phyloP scores from a whole-genome alignment of 306 rosid genomes.

The Dalbergia cochinchinensis region DNA sequence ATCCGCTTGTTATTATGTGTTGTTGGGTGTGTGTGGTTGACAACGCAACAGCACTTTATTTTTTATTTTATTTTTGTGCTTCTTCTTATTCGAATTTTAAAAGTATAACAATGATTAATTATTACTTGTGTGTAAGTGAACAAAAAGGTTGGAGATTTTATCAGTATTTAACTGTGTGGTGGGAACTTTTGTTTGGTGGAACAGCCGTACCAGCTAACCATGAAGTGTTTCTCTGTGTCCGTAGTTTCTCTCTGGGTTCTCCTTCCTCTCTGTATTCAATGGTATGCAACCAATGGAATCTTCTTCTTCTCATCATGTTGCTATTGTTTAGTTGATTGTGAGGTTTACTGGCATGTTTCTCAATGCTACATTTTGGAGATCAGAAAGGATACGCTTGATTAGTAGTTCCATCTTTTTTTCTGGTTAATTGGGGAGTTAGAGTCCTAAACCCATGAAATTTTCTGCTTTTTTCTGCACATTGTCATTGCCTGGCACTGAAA shows the following conservation, averaged over 20 bases:
- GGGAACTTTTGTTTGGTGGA: conserved; percentile 42
- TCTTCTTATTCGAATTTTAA: background rate
- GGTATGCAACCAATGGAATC: conserved; percentile 49
- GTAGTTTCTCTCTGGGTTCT: conserved; percentile 48
- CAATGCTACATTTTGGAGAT: conserved; percentile 41
- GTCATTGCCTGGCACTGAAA: conserved; percentile 20
- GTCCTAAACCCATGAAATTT: conserved; percentile 10
- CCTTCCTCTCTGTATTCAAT: conserved; percentile 50
- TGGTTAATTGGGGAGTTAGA: background rate
- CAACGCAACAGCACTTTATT: conserved; percentile 35
- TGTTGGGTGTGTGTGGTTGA: background rate
- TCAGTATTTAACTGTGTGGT: conserved; percentile 41
- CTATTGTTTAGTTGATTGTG: conserved; percentile 14
- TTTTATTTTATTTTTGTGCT: background rate
- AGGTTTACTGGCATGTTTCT: conserved; percentile 39
- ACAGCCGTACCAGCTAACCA: conserved; percentile 44
- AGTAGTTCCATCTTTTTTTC: background rate
- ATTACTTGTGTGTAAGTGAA: background rate
- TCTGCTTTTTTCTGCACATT: conserved; percentile 6
- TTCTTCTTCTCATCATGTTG: conserved; percentile 24
- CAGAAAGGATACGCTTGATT: conserved; percentile 7
- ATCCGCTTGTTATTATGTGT: background rate
- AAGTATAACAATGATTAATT: background rate
- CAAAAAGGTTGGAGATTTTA: conserved; percentile 12
- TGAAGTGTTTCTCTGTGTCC: conserved; percentile 50